A percentile compares a stretch with the other conserved stretches of the same genome.
phyloP scores from a whole-genome alignment of 352 stramenopile species.

The Globisporangium alternatum region DNA sequence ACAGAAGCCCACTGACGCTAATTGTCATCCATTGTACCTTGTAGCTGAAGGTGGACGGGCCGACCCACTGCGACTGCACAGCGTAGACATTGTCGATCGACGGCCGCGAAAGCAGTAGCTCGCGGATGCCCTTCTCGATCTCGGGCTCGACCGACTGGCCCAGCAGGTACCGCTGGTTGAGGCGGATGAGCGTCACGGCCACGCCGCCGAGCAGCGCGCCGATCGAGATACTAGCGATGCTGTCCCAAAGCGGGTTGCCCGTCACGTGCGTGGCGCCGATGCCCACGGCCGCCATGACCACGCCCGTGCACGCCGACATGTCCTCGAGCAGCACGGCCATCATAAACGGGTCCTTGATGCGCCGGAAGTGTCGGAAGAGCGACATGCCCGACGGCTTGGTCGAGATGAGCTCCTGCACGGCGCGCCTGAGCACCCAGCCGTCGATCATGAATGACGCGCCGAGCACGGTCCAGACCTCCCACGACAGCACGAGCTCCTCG shows the following conservation, averaged over 20 bases:
- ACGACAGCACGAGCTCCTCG: slow-evolving; percentile 63
- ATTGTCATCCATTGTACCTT: slow-evolving; percentile 64
- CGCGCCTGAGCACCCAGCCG: slow-evolving; percentile 94
- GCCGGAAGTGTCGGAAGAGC: slow-evolving; percentile 63
- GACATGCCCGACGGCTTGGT: slow-evolving; percentile 75
- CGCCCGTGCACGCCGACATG: slow-evolving; percentile 93
- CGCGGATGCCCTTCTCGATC: slow-evolving; percentile 82
- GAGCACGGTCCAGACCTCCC: slow-evolving; percentile 96
- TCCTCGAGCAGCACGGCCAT: slow-evolving; percentile 97
- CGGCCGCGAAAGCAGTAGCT: slow-evolving; percentile 72
- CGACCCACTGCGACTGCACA: slow-evolving; percentile 98
- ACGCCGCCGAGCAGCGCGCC: slow-evolving; percentile 92
- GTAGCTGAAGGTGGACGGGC: slow-evolving; percentile 97
- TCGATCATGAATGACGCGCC: slow-evolving; percentile 94
- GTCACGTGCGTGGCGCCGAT: slow-evolving; percentile 92
- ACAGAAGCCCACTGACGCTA: no score
- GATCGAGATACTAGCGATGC: slow-evolving; percentile 94
- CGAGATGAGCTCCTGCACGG: slow-evolving; percentile 78
- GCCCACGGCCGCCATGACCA: slow-evolving; percentile 94
- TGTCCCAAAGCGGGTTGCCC: slow-evolving; percentile 94
- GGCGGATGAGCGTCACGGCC: slow-evolving; percentile 87
- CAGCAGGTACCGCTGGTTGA: slow-evolving; percentile 97
- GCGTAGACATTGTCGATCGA: slow-evolving; percentile 94
- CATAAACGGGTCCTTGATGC: slow-evolving; percentile 95
- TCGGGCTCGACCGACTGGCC: slow-evolving; percentile 94